Conservation (phyloP, 2,329 filamentous ascomycete genomes). For the Alternaria sp. region DNA sequence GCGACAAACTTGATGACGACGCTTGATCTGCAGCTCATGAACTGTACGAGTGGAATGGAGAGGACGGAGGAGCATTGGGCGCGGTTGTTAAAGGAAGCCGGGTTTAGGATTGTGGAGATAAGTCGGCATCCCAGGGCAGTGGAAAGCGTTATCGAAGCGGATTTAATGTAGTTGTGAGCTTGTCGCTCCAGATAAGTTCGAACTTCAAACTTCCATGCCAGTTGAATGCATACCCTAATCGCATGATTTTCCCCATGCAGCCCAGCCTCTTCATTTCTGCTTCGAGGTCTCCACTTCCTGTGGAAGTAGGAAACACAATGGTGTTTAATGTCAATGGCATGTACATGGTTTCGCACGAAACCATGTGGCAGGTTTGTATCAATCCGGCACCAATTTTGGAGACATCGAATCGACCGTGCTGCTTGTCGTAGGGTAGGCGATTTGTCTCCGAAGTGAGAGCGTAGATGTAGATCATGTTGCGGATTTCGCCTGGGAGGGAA, state of each 20-base stretch:
- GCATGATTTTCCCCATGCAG: background rate
- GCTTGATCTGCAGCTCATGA: constrained; percentile 8
- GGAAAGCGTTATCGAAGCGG: constrained; percentile 6
- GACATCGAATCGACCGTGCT: constrained; percentile 14
- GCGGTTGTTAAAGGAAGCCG: background rate
- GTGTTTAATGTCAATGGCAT: constrained; percentile 15
- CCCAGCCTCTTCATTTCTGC: background rate
- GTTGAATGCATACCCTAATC: background rate
- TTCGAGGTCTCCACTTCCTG: background rate
- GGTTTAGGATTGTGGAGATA: background rate
- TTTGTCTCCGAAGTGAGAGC: constrained; percentile 11
- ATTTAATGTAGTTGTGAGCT: background rate
- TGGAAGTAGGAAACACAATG: constrained; percentile 5
- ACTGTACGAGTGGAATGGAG: constrained; percentile 2
- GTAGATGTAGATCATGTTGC: constrained; percentile 15
- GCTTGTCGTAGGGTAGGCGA: constrained; percentile 3
- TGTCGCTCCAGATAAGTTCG: background rate
- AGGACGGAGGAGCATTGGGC: constrained; percentile 7
- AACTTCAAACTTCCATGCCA: background rate
- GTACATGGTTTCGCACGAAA: constrained; percentile 17
- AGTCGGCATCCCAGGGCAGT: constrained; percentile 1
- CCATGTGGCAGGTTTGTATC: constrained; percentile 16
- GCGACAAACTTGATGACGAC: constrained; percentile 5
- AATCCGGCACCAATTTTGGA: constrained; percentile 18
- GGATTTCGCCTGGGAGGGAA: constrained; percentile 18